Evolutionary conservation across 2,329 filamentous ascomycete species (phyloP), one percentile per base, ranked within the genome.

Genomic region (Dothidotthia symphoricarpi): DNA sequence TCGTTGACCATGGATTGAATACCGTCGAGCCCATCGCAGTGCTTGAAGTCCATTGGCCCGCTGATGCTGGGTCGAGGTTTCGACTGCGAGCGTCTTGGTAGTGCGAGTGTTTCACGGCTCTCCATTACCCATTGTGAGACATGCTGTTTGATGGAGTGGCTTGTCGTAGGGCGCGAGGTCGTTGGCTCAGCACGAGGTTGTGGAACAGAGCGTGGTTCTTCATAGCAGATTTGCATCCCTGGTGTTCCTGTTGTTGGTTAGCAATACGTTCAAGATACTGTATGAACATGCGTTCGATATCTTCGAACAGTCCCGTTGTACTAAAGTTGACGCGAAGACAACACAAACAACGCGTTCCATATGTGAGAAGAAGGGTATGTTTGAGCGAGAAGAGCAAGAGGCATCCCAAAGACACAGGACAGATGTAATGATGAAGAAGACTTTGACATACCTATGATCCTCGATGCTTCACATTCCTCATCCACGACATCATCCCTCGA

Each of bases 51-150:
- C 15, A 55, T 66, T 8, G 67, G 67, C 1, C 40, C 49, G 11
- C 61, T 51, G 22, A 69, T 69, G 36, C 49, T 63, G 6, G 61
- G 66, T 27, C 64, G 60, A 22, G 19, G 19, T 22, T 22, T 22
- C 7, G 61, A 55, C 22, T 62, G 57, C 31, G 59, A 62, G 28
- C 51, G 51, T n/a, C 59, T 44, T 29, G 61, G 63, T 34, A 53
- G 53, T 29, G 52, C 50, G 24, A 64, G 49, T 3, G 59, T 64
- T 14, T 67, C 63, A 19, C 61, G 59, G 33, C 62, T 54, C 26
- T 30, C 61, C 19, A 55, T 39, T 8, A 64, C 58, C 64, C 63
- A 67, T 51, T 66, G 61, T 15, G 63, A 64, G 27, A 66, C 50
- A 34, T 66, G 63, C 6, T 48, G 54, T 46, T 53, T 52, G 51